Base-by-base conservation (phyloP, 2,329 filamentous ascomycete genomes). In the Pyrenochaeta sp. region DNA sequence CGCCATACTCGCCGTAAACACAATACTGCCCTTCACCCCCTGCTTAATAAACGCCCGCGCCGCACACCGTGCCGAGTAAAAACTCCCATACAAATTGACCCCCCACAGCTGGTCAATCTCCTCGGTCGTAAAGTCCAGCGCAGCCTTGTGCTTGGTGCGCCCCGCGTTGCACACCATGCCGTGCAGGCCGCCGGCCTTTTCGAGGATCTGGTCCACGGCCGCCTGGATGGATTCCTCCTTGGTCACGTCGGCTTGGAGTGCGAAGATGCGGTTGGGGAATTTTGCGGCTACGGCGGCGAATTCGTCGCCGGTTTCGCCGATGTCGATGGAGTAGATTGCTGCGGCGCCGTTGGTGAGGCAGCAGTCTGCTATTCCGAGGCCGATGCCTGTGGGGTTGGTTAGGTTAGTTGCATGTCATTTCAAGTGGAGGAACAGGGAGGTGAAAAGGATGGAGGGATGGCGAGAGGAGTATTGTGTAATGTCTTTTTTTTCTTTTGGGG, bases 121-220 rank as follows among this genome's bases (percentile, higher is more conserved):
- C 40, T 76, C 75, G 0, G 68, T 72, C 1, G 74, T 78, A 35
- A 78, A 81, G 17, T 81, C 76, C 5, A 80, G 60, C 0, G 77
- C 78, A 2, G 77, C 60, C 55, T 80, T 79, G 51, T 81, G 78
- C 53, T 80, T 78, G 9, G 77, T 81, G 10, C 74, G 63, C 10
- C 78, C 77, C 0, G 78, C 78, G 45, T 81, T 80, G 17, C 71
- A 73, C 3, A 80, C 76, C 66, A 81, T 76, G 4, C 76, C 77
- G 42, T 80, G 74, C 6, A 80, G 49, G 0, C 65, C 72, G 4
- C 77, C 77, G 0, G 66, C 67, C 36, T 78, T 68, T 7, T 55
- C 54, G 3, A 80, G 53, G 7, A 80, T 76, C 36, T 67, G 60
- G 41, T 79, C 76, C 0, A 80, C 62, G 2, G 75, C 76, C 2